A percentile compares a stretch with the other conserved stretches of the same genome.
These are phyloP conservation scores for Ilyonectria robusta DNA, from an alignment of 2,329 filamentous ascomycete species.

Conservation along the genomic window DNA sequence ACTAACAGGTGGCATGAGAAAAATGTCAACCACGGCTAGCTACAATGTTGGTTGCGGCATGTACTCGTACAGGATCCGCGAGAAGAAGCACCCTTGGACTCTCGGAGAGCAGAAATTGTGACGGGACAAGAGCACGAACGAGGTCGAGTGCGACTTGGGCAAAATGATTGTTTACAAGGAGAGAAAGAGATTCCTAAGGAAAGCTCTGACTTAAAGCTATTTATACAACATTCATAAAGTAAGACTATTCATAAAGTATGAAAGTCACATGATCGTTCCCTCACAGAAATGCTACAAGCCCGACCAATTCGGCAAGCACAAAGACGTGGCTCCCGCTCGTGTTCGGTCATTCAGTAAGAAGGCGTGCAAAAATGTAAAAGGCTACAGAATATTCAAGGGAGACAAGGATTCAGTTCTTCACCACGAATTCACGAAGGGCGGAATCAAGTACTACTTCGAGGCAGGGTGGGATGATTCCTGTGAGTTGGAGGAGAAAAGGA, in stretches of 20 bases:
- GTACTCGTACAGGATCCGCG: not conserved
- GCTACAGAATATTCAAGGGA: not conserved
- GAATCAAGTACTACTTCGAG: not conserved
- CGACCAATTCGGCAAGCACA: not conserved
- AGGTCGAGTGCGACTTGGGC: too few relatives aligned
- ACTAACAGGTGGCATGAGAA: not conserved
- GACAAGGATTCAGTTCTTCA: not conserved
- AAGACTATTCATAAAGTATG: too few relatives aligned
- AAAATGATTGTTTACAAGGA: too few relatives aligned
- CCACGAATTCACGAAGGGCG: not conserved
- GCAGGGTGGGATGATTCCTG: not conserved
- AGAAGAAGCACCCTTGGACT: not conserved
- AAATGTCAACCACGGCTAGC: not conserved
- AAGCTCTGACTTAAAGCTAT: too few relatives aligned
- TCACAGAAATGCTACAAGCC: not conserved
- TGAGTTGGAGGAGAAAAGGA: not conserved
- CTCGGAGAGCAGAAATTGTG: not conserved
- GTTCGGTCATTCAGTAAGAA: not conserved
- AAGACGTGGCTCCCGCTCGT: not conserved
- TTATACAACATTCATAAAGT: too few relatives aligned
- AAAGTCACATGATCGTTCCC: too few relatives aligned
- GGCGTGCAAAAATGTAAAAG: not conserved
- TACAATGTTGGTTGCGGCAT: not conserved
- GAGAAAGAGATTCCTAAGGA: too few relatives aligned
- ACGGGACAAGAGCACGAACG: too few relatives aligned